phyloP scores from a whole-genome alignment of 1,284 basidiomycete genomes.

The Pseudozyma flocculosa region DNA sequence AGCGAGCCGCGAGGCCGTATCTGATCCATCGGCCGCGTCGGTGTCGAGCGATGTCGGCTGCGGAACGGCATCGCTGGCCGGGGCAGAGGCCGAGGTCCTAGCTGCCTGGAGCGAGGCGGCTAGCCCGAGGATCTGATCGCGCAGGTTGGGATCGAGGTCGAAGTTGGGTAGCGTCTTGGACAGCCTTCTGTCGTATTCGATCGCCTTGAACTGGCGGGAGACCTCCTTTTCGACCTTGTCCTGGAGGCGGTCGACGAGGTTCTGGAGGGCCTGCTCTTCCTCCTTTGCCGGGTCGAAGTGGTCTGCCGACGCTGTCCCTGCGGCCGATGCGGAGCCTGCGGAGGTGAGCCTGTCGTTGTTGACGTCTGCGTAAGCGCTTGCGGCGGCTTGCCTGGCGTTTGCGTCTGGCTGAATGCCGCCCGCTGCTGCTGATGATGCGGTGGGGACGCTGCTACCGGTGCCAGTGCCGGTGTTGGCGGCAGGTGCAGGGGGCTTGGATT shows the following conservation, averaged over 20 bases:
- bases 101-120: conserved; percentile 46
- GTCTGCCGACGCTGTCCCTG: conserved; percentile 5
- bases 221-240: conserved; percentile 89
- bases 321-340: conserved; percentile 2
- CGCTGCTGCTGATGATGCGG: conserved; percentile 12
- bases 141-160: conserved; percentile 67
- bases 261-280: conserved; percentile 54
- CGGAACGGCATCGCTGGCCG: too few species aligned
- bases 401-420: neutral
- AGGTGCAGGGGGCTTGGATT: conserved; percentile 49
- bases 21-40: neutral
- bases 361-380: conserved; percentile 29
- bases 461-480: conserved; percentile 52
- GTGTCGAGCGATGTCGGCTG: too few species aligned
- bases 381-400: conserved; percentile 34
- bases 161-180: conserved; percentile 70
- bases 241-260: conserved; percentile 70
- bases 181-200: conserved; percentile 80
- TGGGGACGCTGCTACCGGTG: neutral
- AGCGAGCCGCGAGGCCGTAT: neutral
- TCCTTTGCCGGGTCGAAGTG: conserved; percentile 41
- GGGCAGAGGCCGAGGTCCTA: neutral
- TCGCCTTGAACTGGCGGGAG: conserved; percentile 68
- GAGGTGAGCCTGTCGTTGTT: conserved; percentile 23
- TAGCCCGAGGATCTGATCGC: conserved; percentile 67